Evolutionary conservation across 441 rosid species (phyloP), one percentile per base, ranked within the genome.

Genomic region (Erodium trifolium): DNA sequence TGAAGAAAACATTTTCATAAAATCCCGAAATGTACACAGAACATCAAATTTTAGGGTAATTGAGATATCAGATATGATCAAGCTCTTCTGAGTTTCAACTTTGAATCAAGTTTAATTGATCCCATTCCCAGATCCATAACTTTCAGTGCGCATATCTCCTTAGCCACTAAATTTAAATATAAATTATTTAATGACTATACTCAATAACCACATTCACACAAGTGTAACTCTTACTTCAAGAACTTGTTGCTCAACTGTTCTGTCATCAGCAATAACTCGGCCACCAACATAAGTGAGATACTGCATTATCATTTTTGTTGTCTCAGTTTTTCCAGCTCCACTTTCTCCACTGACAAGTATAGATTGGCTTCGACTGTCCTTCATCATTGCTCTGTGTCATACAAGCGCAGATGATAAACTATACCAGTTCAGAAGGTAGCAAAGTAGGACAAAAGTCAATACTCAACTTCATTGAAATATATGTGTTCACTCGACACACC

Each of bases 311-410:
- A 84, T 81, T 83, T 95, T 95, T 63, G 99, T 98, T 16, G 99
- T 92, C 84, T 95, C 98, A 27, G 99, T 95, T 83, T 95, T 95
- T 70, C 99, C 99, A 31, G 99, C 99, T 77, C 98, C 99, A 85
- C 99, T 95, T 84, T 95, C 99, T 68, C 99, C 99, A 29, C 99
- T 95, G 84, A 78, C 83, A 79, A 86, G 76, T 62, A 88, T 88
- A 45, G 94, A 71, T 73, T 88, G 89, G 73, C 91, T 88, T 69
- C 78, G 80, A 67, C 86, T 82, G 74, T 85, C 89, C 71, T 83
- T 82, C 51, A 85, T 83, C 94, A 88, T 88, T 70, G 75, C 78
- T 83, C 94, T 88, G 83, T 63, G 76, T 70, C 59, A 57, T 57
- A 57, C 5, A 57, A 57, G 63, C 74, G 49, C 65, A 66, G n/a